Conservation (phyloP, 495 filamentous ascomycete species). For the Daldinia decipiens region DNA sequence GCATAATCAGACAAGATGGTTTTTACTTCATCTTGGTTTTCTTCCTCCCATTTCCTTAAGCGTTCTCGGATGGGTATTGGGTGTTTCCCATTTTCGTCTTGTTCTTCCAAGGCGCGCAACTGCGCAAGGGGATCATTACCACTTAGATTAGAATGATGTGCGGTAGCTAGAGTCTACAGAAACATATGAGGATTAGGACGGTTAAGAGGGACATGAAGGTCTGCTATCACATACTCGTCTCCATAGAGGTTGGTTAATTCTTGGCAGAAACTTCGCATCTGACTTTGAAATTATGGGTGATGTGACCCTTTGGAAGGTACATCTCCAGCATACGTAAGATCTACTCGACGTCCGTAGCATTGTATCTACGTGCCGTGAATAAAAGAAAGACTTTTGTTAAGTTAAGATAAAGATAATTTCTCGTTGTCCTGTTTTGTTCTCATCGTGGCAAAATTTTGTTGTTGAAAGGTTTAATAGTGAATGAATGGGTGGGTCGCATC, state of each 20-base stretch:
- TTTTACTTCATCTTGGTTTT: constrained; percentile 52
- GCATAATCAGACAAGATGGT: constrained; percentile 49
- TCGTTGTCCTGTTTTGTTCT: constrained; percentile 14
- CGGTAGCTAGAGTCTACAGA: constrained; percentile 40
- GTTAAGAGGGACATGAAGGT: background rate
- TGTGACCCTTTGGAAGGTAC: constrained; percentile 24
- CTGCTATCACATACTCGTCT: constrained; percentile 40
- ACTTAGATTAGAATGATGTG: constrained; percentile 12
- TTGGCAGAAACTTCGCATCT: constrained; percentile 19
- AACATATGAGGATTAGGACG: constrained; percentile 12
- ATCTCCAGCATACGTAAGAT: constrained; percentile 48
- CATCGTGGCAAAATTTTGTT: constrained; percentile 37
- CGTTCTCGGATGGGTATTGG: constrained; percentile 57
- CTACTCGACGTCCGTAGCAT: constrained; percentile 42
- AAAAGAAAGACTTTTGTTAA: constrained; percentile 4
- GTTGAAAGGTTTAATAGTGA: constrained; percentile 27
- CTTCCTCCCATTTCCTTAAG: constrained; percentile 65
- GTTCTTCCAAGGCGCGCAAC: constrained; percentile 12
- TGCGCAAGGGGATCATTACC: constrained; percentile 6
- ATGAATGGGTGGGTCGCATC: constrained; percentile 11
- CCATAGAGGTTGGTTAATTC: constrained; percentile 13
- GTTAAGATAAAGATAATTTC: constrained; percentile 12
- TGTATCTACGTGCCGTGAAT: background rate
- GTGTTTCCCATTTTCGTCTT: constrained; percentile 15
- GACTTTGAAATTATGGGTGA: constrained; percentile 20